Evolutionary conservation across 1,139 yeast species (phyloP).

Genomic region (Nakaseomyces sp.): DNA sequence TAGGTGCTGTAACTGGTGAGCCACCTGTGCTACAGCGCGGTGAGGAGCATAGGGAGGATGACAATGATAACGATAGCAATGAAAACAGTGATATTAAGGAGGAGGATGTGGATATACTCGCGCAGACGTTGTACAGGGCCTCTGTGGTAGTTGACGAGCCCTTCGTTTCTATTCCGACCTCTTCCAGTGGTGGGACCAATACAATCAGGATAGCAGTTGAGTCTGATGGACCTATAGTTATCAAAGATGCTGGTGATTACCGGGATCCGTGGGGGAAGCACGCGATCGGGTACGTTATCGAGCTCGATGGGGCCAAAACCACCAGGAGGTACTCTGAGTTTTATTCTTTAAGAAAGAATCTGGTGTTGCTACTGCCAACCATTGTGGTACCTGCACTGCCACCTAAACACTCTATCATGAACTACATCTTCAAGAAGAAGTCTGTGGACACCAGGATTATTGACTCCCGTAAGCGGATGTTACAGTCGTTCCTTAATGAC

Average conservation of each 20-base stretch:
- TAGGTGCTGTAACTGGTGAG: too few species aligned
- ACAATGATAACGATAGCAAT: not conserved
- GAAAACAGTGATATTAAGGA: slow-evolving; percentile 6
- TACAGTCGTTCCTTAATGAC: slow-evolving; percentile 68
- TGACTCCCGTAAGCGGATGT: slow-evolving; percentile 64
- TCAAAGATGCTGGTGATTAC: slow-evolving; percentile 30
- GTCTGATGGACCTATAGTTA: slow-evolving; percentile 12
- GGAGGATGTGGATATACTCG: slow-evolving; percentile 7
- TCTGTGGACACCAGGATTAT: slow-evolving; percentile 47
- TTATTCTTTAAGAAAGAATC: slow-evolving; percentile 64
- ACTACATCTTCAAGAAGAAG: slow-evolving; percentile 29
- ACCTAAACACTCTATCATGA: slow-evolving; percentile 63
- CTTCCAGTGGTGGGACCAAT: not conserved
- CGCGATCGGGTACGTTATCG: slow-evolving; percentile 77
- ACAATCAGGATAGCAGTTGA: not conserved
- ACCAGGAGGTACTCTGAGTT: slow-evolving; percentile 88
- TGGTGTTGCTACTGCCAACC: slow-evolving; percentile 70
- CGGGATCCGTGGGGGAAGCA: slow-evolving; percentile 44
- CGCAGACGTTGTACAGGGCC: slow-evolving; percentile 1
- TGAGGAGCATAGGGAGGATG: not conserved
- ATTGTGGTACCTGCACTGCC: slow-evolving; percentile 92
- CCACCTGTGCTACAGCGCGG: not conserved
- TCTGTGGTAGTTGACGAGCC: slow-evolving; percentile 5
- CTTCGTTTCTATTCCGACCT: slow-evolving; percentile 5
- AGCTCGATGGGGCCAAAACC: slow-evolving; percentile 34